These are phyloP conservation scores for Puccinellia tenuiflora DNA, from an alignment of 176 grass and related monocot genomes.

Conservation along the genomic window DNA sequence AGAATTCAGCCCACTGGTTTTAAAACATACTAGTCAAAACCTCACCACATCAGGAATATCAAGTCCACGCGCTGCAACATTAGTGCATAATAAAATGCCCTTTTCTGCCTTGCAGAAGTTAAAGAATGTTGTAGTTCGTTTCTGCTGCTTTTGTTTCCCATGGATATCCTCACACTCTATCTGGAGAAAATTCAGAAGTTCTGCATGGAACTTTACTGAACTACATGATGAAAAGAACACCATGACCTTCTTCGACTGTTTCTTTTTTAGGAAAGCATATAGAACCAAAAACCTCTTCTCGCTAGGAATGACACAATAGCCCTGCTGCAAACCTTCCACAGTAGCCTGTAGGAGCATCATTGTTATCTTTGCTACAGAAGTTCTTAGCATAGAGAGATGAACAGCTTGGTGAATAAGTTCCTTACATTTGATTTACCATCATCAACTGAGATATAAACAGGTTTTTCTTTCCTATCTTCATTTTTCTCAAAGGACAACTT, in stretches of 20 bases:
- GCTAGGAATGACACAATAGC: conserved; percentile 85
- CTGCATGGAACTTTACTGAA: conserved; percentile 87
- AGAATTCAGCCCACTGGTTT: background rate
- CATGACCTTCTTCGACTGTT: conserved; percentile 85
- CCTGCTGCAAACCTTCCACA: conserved; percentile 91
- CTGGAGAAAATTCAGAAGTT: conserved; percentile 80
- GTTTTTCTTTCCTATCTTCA: conserved; percentile 69
- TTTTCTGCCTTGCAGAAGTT: conserved; percentile 89
- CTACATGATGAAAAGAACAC: conserved; percentile 99
- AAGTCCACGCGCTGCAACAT: conserved; percentile 94
- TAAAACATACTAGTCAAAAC: conserved; percentile 8
- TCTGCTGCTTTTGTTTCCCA: conserved; percentile 98
- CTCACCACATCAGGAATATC: conserved; percentile 96
- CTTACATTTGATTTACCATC: conserved; percentile 73
- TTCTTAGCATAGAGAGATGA: background rate
- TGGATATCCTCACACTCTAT: conserved; percentile 88
- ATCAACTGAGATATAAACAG: conserved; percentile 86
- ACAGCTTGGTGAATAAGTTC: conserved; percentile 4
- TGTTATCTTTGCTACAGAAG: conserved; percentile 14
- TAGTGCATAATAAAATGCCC: conserved; percentile 86
- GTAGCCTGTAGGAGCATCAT: conserved; percentile 52
- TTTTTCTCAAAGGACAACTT: conserved; percentile 91
- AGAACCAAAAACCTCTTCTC: conserved; percentile 80
- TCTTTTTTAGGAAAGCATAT: conserved; percentile 91
- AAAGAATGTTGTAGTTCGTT: conserved; percentile 89